phyloP scores from a whole-genome alignment of 1,284 basidiomycete species.

The Austroboletus novae-zelandiae region DNA sequence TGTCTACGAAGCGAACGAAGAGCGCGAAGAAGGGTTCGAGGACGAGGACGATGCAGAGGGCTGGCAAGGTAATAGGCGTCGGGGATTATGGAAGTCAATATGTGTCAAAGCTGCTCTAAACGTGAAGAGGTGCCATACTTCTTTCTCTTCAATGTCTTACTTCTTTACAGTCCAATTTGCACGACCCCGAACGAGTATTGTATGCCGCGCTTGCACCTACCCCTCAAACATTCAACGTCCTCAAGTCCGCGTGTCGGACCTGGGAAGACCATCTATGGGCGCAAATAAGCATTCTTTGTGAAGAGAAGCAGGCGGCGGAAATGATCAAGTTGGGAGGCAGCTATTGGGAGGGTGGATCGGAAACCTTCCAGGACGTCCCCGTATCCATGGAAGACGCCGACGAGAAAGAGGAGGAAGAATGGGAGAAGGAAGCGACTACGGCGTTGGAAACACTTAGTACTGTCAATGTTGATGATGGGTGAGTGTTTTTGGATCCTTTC shows the following conservation, averaged over 20 bases:
- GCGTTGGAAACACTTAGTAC: conserved; percentile 52
- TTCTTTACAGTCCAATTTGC: conserved; percentile 54
- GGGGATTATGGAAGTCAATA: conserved; percentile 82
- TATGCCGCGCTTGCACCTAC: conserved; percentile 88
- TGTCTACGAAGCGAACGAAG: conserved; percentile 44
- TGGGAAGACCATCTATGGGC: conserved; percentile 99
- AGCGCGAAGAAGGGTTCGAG: conserved; percentile 49
- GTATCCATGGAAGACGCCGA: conserved; percentile 33
- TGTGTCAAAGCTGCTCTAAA: conserved; percentile 79
- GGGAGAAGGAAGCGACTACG: conserved; percentile 58
- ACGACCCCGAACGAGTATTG: conserved; percentile 76
- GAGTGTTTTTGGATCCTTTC: conserved; percentile 2
- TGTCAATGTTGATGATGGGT: conserved; percentile 62
- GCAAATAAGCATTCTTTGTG: conserved; percentile 81
- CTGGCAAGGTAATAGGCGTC: conserved; percentile 70
- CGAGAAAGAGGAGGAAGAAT: conserved; percentile 55
- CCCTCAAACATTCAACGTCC: conserved; percentile 69
- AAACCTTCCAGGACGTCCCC: conserved; percentile 39
- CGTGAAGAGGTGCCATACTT: conserved; percentile 43
- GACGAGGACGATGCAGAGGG: conserved; percentile 47
- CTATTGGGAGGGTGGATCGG: conserved; percentile 62
- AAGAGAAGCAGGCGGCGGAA: conserved; percentile 71
- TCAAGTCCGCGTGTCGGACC: conserved; percentile 77
- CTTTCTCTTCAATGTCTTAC: conserved; percentile 6
- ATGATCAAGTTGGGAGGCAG: conserved; percentile 52